Conservation (phyloP, 805 yeast species). For the Monosporozyma solicola region DNA sequence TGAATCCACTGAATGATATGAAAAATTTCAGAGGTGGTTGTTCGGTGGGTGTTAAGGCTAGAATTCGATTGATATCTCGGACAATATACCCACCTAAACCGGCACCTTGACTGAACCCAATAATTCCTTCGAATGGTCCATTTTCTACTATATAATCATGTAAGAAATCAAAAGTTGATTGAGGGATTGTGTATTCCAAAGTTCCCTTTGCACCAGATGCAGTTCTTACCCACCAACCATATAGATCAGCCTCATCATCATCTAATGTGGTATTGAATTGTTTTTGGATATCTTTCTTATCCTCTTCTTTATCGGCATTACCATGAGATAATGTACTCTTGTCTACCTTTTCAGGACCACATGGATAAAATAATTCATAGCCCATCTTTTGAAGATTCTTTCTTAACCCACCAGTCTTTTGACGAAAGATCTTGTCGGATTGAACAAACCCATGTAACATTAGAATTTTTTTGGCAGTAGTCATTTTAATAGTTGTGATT, state of each 20-base stretch:
- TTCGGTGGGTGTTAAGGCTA: slow-evolving; percentile 23
- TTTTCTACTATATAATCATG: slow-evolving; percentile 42
- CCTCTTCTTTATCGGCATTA: not conserved
- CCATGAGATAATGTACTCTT: slow-evolving; percentile 4
- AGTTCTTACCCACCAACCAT: slow-evolving; percentile 59
- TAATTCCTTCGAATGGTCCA: slow-evolving; percentile 72
- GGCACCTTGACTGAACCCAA: slow-evolving; percentile 94
- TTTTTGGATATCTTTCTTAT: slow-evolving; percentile 30
- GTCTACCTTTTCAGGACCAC: slow-evolving; percentile 46
- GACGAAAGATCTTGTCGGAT: slow-evolving; percentile 66
- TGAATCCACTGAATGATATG: slow-evolving; percentile 62
- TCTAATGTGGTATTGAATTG: slow-evolving; percentile 24
- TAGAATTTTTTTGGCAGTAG: slow-evolving; percentile 40
- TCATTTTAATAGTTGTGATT: not conserved
- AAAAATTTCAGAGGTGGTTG: slow-evolving; percentile 57
- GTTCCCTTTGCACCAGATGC: slow-evolving; percentile 25
- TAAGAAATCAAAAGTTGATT: slow-evolving; percentile 33
- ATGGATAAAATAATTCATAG: slow-evolving; percentile 61
- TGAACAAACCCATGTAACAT: slow-evolving; percentile 90
- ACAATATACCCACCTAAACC: slow-evolving; percentile 61
- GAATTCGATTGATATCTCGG: slow-evolving; percentile 43
- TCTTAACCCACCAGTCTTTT: slow-evolving; percentile 79
- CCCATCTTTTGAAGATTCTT: slow-evolving; percentile 53
- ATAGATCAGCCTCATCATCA: slow-evolving; percentile 17
- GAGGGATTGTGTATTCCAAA: slow-evolving; percentile 19